Percentiles rank a stretch among this genome's conserved stretches.
These are phyloP conservation scores for Neurospora discreta DNA, from an alignment of 495 filamentous ascomycete genomes.

Conservation along the genomic window DNA sequence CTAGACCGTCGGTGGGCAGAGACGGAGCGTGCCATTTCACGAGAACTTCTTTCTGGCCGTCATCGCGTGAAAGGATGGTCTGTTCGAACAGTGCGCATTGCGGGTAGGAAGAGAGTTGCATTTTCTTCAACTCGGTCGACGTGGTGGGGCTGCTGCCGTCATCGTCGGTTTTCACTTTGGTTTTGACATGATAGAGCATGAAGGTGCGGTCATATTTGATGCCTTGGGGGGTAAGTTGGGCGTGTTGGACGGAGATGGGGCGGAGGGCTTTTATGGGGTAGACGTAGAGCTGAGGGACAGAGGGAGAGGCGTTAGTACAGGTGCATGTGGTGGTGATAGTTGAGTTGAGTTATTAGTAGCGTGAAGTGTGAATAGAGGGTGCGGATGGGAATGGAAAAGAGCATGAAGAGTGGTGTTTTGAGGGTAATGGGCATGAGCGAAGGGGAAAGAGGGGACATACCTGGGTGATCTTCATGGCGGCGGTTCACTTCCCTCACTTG, in stretches of 20 bases:
- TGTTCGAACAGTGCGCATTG: conserved; percentile 60
- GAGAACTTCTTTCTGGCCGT: neutral
- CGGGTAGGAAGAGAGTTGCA: conserved; percentile 54
- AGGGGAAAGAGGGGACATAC: neutral
- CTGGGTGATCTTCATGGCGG: neutral
- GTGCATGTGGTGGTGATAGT: neutral
- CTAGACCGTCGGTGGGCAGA: neutral
- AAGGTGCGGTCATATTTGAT: conserved; percentile 67
- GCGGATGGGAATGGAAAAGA: neutral
- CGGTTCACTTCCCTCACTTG: neutral
- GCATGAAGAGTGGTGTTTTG: neutral
- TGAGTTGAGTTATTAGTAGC: neutral
- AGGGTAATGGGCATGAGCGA: neutral
- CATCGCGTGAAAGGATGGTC: conserved; percentile 26
- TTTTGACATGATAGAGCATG: conserved; percentile 55
- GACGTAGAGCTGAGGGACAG: conserved; percentile 52
- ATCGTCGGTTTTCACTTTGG: neutral
- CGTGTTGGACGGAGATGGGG: conserved; percentile 43
- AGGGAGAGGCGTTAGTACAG: neutral
- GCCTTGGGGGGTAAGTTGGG: conserved; percentile 52
- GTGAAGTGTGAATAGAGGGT: neutral
- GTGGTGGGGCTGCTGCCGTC: neutral
- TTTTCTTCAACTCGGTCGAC: conserved; percentile 41
- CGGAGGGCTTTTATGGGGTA: conserved; percentile 86
- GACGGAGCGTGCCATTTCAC: neutral